phyloP scores from a whole-genome alignment of 768 basidiomycete genomes.

The Tylopilus rubrobrunneus region DNA sequence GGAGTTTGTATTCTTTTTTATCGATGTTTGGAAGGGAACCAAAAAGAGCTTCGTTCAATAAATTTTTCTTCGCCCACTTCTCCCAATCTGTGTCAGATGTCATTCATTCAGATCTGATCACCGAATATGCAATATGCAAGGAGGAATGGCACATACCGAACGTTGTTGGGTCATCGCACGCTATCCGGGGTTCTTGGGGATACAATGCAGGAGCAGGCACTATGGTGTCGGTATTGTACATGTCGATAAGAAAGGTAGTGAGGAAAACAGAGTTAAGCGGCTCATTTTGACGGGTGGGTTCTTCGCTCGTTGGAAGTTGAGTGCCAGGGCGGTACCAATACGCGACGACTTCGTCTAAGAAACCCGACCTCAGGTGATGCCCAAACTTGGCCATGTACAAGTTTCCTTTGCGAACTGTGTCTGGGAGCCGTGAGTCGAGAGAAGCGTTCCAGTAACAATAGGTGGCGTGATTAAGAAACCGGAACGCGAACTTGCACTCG shows the following conservation, averaged over 20 bases:
- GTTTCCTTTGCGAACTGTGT: not conserved
- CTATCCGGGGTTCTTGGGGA: not conserved
- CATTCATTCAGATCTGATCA: not conserved
- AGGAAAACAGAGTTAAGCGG: not conserved
- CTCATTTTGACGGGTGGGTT: not conserved
- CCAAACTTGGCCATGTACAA: not conserved
- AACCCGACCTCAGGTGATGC: not conserved
- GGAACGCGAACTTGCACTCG: not conserved
- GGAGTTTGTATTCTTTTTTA: not conserved
- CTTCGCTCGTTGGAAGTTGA: not conserved
- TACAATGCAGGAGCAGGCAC: not conserved
- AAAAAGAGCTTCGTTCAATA: not conserved
- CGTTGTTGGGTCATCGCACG: not conserved
- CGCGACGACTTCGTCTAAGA: not conserved
- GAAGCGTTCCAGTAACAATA: not conserved
- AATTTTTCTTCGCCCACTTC: not conserved
- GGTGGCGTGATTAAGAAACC: not conserved
- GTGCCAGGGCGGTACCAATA: not conserved
- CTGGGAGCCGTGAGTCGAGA: not conserved
- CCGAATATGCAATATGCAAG: not conserved
- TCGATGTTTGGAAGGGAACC: not conserved
- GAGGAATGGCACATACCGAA: not conserved
- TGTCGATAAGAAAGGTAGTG: not conserved
- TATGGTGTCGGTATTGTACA: not conserved
- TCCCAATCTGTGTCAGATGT: not conserved